Percentiles rank a stretch among this genome's conserved stretches.
Conservation (phyloP, 176 grass and related monocot genomes). For the Areca catechu region DNA sequence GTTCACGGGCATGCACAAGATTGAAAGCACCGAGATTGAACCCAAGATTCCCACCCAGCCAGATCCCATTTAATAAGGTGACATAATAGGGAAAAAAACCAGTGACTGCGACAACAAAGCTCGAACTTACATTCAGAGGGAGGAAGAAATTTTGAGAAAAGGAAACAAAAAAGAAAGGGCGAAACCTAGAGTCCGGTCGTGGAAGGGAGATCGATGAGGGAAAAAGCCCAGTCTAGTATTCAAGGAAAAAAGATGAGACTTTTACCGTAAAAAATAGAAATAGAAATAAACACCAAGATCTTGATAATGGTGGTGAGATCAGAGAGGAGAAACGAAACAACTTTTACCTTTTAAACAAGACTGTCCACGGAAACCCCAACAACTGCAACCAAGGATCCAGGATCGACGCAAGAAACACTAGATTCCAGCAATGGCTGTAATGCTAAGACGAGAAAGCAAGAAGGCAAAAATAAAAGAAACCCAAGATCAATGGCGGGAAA, state of each 20-base stretch:
- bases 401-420: not conserved
- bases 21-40: constrained; percentile 3
- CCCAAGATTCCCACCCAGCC: not conserved
- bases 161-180: too few species aligned
- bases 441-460: constrained; percentile 6
- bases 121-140: too few species aligned
- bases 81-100: not conserved
- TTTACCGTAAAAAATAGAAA: too few species aligned
- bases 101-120: too few species aligned
- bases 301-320: not conserved
- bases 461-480: not conserved
- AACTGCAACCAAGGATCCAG: not conserved
- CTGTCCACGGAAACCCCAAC: not conserved
- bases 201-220: too few species aligned
- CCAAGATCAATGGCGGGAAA: not conserved
- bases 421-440: not conserved
- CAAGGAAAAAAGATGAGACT: too few species aligned
- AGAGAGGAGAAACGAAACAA: not conserved
- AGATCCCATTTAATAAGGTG: not conserved
- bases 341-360: not conserved
- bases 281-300: not conserved
- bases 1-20: not conserved
- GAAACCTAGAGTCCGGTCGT: too few species aligned
- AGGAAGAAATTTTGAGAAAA: too few species aligned
- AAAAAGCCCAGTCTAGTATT: too few species aligned